These are phyloP conservation scores for Bisporella sp. DNA, from an alignment of 2,329 filamentous ascomycete genomes.

Conservation along the genomic window DNA sequence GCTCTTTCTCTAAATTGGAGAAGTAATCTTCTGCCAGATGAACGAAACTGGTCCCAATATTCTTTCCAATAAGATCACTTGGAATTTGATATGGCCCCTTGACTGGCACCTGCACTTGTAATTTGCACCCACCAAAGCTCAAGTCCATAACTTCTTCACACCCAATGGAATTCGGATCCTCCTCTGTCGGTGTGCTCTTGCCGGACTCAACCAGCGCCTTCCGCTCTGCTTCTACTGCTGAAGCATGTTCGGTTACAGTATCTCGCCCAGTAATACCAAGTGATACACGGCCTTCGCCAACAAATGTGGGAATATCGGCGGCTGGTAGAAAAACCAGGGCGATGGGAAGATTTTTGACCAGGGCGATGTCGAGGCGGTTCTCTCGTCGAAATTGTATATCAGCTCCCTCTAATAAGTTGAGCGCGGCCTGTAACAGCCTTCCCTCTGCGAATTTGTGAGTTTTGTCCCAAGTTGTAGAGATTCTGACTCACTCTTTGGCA, in stretches of 20 bases:
- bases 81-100: constrained; percentile 66
- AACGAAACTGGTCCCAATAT: constrained; percentile 93
- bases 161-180: constrained; percentile 34
- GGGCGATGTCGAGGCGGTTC: constrained; percentile 90
- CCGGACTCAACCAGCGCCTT: constrained; percentile 42
- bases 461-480: constrained; percentile 6
- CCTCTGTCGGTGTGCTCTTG: constrained; percentile 31
- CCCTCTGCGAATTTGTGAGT: constrained; percentile 58
- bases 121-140: constrained; percentile 81
- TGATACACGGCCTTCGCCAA: constrained; percentile 89
- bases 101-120: constrained; percentile 94
- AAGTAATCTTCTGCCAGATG: constrained; percentile 81
- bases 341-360: constrained; percentile 94
- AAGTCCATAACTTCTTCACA: constrained; percentile 85
- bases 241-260: constrained; percentile 86
- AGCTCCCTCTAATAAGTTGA: constrained; percentile 86
- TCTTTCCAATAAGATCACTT: constrained; percentile 80
- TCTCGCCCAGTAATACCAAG: constrained; percentile 92
- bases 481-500: constrained; percentile 82
- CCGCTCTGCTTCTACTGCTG: constrained; percentile 44
- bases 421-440: constrained; percentile 76
- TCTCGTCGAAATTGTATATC: constrained; percentile 97
- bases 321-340: constrained; percentile 95
- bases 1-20: constrained; percentile 60
- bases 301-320: constrained; percentile 94